These are phyloP conservation scores for Epichloe aotearoae DNA, from an alignment of 2,329 filamentous ascomycete genomes.

Conservation along the genomic window DNA sequence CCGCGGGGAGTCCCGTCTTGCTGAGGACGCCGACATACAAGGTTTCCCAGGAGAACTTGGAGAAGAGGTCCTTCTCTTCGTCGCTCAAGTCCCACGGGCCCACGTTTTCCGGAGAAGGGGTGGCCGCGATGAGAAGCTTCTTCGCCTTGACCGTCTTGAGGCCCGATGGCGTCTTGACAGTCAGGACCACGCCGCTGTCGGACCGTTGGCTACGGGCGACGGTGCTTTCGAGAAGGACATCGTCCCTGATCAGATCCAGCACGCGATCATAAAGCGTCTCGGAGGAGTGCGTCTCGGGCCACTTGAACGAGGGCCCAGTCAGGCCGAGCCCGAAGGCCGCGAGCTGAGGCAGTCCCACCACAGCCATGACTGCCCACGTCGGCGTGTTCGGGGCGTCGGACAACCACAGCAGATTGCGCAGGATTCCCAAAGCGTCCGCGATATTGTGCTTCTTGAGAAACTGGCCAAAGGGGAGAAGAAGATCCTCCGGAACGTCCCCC, in stretches of 20 bases:
- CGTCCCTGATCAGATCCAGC: background rate
- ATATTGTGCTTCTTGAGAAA: too few species aligned
- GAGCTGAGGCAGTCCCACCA: background rate
- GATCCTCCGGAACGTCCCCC: too few species aligned
- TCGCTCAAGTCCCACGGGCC: constrained; percentile 14
- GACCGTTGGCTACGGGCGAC: background rate
- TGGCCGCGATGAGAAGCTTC: constrained; percentile 17
- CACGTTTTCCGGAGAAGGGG: constrained; percentile 14
- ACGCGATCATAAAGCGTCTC: constrained; percentile 1
- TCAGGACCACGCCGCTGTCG: background rate
- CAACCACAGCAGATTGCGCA: too few species aligned
- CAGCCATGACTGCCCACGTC: too few species aligned
- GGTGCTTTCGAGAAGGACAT: background rate
- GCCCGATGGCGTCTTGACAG: background rate
- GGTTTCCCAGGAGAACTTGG: constrained; percentile 12
- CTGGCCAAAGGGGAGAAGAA: too few species aligned
- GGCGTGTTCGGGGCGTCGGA: too few species aligned
- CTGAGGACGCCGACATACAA: constrained; percentile 12
- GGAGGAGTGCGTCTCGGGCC: background rate
- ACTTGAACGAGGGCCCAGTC: background rate
- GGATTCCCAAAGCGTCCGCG: too few species aligned
- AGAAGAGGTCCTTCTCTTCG: constrained; percentile 13
- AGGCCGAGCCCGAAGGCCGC: background rate
- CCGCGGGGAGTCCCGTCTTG: constrained; percentile 6
- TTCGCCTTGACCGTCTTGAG: constrained; percentile 7